These are phyloP conservation scores for Paraleonurus japonicus DNA, from an alignment of 257 asterid genomes.

Conservation along the genomic window DNA sequence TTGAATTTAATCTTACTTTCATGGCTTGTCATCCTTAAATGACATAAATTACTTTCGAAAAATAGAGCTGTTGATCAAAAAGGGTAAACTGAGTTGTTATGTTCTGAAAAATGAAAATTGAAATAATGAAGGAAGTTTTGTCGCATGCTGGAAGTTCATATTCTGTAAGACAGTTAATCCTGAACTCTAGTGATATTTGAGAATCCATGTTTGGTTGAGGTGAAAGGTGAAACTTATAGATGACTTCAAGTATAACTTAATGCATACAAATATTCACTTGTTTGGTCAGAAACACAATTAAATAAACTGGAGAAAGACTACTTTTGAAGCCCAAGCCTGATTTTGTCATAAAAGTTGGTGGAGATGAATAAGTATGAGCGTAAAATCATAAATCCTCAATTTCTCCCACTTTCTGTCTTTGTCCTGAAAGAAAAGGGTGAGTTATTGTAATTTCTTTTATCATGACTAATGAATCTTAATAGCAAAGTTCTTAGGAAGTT, in stretches of 20 bases:
- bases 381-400: background rate
- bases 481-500: constrained; percentile 18
- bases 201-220: background rate
- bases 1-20: background rate
- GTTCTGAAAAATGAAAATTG: background rate
- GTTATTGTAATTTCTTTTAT: too few species aligned
- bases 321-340: background rate
- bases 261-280: background rate
- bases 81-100: constrained; percentile 1
- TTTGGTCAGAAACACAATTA: background rate
- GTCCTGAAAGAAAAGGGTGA: background rate
- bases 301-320: background rate
- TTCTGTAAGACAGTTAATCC: background rate
- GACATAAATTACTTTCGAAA: background rate
- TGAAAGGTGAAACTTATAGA: background rate
- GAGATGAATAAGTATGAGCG: constrained; percentile 1
- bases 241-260: background rate
- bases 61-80: background rate
- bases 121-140: too few species aligned
- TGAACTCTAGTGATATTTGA: background rate
- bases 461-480: background rate
- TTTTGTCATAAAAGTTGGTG: background rate
- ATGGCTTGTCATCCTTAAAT: background rate
- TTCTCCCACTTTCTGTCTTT: background rate
- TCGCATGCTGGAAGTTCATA: background rate